These are phyloP conservation scores for Metschnikowia picachoensis DNA, from an alignment of 805 yeast genomes.

Conservation along the genomic window DNA sequence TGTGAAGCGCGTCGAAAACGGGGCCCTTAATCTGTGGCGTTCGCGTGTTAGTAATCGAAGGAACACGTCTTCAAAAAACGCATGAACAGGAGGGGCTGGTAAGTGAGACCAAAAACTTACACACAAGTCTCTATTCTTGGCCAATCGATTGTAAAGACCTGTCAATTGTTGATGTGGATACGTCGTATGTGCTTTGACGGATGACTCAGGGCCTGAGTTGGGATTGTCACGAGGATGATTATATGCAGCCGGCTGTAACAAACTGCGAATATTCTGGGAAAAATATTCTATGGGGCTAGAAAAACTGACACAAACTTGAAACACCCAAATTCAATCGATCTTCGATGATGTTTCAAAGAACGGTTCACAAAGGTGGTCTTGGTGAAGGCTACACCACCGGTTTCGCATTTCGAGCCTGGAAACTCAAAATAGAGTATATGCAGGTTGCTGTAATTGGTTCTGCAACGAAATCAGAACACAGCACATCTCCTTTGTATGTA, in stretches of 20 bases:
- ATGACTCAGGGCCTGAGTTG: no score
- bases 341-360: no score
- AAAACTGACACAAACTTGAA: no score
- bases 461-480: not conserved
- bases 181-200: no score
- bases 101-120: not conserved
- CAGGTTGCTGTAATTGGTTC: not conserved
- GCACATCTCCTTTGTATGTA: no score
- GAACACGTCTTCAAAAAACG: not conserved
- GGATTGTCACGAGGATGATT: no score
- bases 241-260: no score
- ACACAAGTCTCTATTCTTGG: not conserved
- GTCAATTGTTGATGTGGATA: not conserved
- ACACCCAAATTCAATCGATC: no score
- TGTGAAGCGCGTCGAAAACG: not conserved
- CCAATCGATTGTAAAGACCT: not conserved
- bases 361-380: slow-evolving; percentile 5
- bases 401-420: slow-evolving; percentile 7
- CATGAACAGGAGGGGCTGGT: not conserved
- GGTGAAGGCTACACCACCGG: slow-evolving; percentile 3
- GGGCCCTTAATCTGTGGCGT: no score
- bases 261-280: no score
- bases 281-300: no score
- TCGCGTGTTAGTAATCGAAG: no score
- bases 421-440: slow-evolving; percentile 1